A percentile compares a stretch with the other conserved stretches of the same genome.
Evolutionary conservation across 805 yeast genomes (phyloP).

Genomic region (Suhomyces sp.): DNA sequence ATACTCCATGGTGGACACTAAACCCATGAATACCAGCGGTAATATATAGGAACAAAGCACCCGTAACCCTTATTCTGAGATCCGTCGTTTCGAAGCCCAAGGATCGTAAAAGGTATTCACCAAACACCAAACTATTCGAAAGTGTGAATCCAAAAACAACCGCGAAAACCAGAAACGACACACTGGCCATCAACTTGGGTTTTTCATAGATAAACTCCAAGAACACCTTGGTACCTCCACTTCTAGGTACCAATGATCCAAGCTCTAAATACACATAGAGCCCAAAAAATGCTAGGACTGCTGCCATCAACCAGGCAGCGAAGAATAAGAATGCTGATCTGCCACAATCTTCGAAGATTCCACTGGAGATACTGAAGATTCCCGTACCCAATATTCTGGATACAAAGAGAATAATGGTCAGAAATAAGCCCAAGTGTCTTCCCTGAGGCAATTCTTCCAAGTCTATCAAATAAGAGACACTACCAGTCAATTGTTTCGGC

Average conservation of each 20-base stretch:
- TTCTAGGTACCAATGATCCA: constrained; percentile 68
- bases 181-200: constrained; percentile 57
- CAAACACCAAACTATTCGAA: constrained; percentile 59
- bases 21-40: constrained; percentile 51
- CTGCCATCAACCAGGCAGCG: constrained; percentile 62
- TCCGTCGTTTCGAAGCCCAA: constrained; percentile 43
- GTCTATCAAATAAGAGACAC: constrained; percentile 24
- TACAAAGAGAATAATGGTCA: constrained; percentile 62
- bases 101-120: constrained; percentile 54
- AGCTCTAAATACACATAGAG: constrained; percentile 64
- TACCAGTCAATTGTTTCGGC: constrained; percentile 5
- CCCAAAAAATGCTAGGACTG: constrained; percentile 64
- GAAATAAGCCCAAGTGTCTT: constrained; percentile 66
- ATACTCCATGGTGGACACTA: constrained; percentile 59
- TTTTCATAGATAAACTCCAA: constrained; percentile 63
- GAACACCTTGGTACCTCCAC: constrained; percentile 76
- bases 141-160: constrained; percentile 56
- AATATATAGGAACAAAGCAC: constrained; percentile 27
- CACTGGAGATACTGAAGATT: constrained; percentile 69
- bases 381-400: constrained; percentile 78
- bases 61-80: constrained; percentile 32
- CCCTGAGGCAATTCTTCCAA: constrained; percentile 68
- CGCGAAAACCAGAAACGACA: constrained; percentile 48
- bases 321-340: constrained; percentile 63
- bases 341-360: constrained; percentile 65